Percentiles rank a stretch among this genome's conserved stretches.
Conservation (phyloP, 768 basidiomycete species). For the Saitozyma sp. region DNA sequence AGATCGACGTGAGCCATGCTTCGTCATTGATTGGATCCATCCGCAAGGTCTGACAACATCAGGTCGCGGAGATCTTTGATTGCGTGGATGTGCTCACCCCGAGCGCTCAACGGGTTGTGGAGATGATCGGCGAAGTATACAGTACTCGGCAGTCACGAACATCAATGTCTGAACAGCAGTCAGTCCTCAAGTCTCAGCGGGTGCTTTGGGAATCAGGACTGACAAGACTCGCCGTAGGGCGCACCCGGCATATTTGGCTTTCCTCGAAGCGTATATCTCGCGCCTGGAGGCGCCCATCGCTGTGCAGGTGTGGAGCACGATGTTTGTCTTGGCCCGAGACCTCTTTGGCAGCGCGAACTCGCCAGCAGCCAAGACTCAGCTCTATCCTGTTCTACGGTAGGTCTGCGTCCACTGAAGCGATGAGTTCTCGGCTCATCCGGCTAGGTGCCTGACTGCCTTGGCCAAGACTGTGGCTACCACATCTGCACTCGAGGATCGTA, state of each 20-base stretch:
- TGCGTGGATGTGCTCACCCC: constrained; percentile 78
- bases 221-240: neutral
- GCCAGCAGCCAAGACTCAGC: constrained; percentile 62
- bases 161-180: constrained; percentile 6
- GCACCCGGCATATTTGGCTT: constrained; percentile 55
- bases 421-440: neutral
- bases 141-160: neutral
- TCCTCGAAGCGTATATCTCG: constrained; percentile 80
- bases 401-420: constrained; percentile 17
- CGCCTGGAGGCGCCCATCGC: constrained; percentile 87
- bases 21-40: neutral
- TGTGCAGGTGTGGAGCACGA: constrained; percentile 85
- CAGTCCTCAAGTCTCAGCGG: neutral
- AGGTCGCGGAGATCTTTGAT: constrained; percentile 60
- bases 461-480: constrained; percentile 60
- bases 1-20: constrained; percentile 17
- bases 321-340: constrained; percentile 75
- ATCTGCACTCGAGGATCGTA: constrained; percentile 83
- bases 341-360: constrained; percentile 59
- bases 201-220: neutral
- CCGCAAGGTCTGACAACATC: neutral
- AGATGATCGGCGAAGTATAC: constrained; percentile 77
- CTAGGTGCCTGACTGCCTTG: constrained; percentile 18
- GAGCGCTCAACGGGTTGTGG: constrained; percentile 81
- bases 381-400: constrained; percentile 71